These are phyloP conservation scores for Acanthamoeba quina DNA, from an alignment of 208 protist species.

Conservation along the genomic window DNA sequence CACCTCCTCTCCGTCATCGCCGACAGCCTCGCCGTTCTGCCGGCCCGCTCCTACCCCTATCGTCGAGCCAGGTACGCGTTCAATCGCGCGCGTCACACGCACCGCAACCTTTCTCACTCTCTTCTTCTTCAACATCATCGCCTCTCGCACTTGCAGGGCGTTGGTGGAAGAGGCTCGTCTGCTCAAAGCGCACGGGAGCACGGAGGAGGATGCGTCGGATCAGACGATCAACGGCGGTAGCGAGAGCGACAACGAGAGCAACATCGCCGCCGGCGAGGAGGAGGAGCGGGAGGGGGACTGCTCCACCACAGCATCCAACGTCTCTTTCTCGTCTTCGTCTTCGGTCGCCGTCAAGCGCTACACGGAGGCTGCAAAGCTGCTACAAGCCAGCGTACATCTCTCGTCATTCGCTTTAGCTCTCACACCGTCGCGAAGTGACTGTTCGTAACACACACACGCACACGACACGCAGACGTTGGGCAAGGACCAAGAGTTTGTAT, in stretches of 20 bases:
- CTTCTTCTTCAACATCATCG: no score
- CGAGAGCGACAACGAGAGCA: not conserved
- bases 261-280: not conserved
- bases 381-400: not conserved
- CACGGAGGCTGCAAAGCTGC: not conserved
- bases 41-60: not conserved
- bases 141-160: not conserved
- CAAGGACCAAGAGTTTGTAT: not conserved
- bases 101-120: no score
- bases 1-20: conserved; percentile 19
- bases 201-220: not conserved
- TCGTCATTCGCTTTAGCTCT: not conserved
- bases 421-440: not conserved
- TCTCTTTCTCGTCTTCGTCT: not conserved
- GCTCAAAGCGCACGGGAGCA: conserved; percentile 9
- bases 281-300: not conserved
- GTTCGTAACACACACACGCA: not conserved
- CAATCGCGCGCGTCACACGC: not conserved
- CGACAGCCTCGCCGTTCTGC: conserved; percentile 18
- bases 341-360: not conserved
- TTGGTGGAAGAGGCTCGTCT: conserved; percentile 46
- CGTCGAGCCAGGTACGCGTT: not conserved
- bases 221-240: not conserved
- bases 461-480: not conserved
- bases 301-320: not conserved